A percentile compares a stretch with the other conserved stretches of the same genome.
Evolutionary conservation across 2,329 filamentous ascomycete genomes (phyloP).

Genomic region (Pestalotiopsis fici): DNA sequence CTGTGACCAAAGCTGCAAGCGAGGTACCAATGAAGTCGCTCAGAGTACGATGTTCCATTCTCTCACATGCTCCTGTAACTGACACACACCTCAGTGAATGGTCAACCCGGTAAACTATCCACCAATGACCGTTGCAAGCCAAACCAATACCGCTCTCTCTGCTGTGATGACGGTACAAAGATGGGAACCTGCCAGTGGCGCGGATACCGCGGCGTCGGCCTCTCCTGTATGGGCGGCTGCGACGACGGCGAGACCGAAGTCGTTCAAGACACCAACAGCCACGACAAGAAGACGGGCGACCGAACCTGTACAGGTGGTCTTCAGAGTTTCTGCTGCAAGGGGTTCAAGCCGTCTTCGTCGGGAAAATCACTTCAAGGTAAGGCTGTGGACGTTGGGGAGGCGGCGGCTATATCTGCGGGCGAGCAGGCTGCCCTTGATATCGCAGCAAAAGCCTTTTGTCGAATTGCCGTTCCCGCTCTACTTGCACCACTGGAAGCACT

Average conservation of each 20-base stretch:
- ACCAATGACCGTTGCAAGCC: constrained; percentile 24
- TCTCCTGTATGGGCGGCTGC: constrained; percentile 29
- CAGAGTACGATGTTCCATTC: constrained; percentile 13
- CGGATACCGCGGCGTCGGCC: constrained; percentile 26
- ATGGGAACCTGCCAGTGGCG: constrained; percentile 29
- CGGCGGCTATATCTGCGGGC: constrained; percentile 24
- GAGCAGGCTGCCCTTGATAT: constrained; percentile 30
- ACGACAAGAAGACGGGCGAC: constrained; percentile 26
- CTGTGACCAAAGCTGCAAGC: constrained; percentile 24
- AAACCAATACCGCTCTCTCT: constrained; percentile 24
- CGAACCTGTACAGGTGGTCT: constrained; percentile 29
- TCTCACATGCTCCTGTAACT: neutral
- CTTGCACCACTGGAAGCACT: constrained; percentile 17
- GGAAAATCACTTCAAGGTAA: constrained; percentile 19
- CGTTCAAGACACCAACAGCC: constrained; percentile 27
- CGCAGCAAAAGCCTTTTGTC: constrained; percentile 35
- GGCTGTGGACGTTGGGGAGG: constrained; percentile 24
- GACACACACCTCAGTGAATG: constrained; percentile 16
- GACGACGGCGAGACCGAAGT: constrained; percentile 29
- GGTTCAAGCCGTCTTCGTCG: constrained; percentile 27
- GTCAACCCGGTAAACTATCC: constrained; percentile 26
- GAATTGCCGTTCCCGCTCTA: constrained; percentile 31
- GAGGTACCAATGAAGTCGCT: constrained; percentile 24
- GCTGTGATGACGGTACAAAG: constrained; percentile 22
- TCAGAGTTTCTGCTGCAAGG: constrained; percentile 29